These are phyloP conservation scores for Waltergamsia citrina DNA, from an alignment of 2,329 filamentous ascomycete species.

Conservation along the genomic window DNA sequence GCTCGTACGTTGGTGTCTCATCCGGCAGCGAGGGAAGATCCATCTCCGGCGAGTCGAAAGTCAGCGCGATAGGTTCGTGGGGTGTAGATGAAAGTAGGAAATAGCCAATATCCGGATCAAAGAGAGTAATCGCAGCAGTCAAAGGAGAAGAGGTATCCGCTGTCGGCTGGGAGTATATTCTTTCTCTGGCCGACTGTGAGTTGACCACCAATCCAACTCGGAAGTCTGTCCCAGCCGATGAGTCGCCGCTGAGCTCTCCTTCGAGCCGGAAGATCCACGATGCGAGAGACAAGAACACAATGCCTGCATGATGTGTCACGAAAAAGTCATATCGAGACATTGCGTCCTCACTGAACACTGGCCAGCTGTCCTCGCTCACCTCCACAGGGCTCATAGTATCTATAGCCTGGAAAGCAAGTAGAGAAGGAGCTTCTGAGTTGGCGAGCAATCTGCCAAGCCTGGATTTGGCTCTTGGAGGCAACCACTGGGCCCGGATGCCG, in stretches of 20 bases:
- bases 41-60: conserved; percentile 48
- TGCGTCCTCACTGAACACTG: conserved; percentile 51
- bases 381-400: conserved; percentile 48
- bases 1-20: conserved; percentile 31
- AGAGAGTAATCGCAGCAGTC: conserved; percentile 42
- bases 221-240: conserved; percentile 50
- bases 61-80: conserved; percentile 47
- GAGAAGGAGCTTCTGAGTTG: conserved; percentile 30
- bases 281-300: conserved; percentile 49
- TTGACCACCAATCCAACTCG: conserved; percentile 50
- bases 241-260: conserved; percentile 46
- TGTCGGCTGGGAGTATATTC: conserved; percentile 44
- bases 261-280: conserved; percentile 58
- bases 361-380: conserved; percentile 48
- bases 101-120: conserved; percentile 55
- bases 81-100: conserved; percentile 51
- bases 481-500: conserved; percentile 57
- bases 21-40: conserved; percentile 32
- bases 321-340: conserved; percentile 55
- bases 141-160: conserved; percentile 37
- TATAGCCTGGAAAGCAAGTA: conserved; percentile 53
- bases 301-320: conserved; percentile 50
- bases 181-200: conserved; percentile 47
- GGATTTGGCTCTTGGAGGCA: conserved; percentile 45
- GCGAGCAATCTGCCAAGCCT: conserved; percentile 29